Base-by-base conservation (phyloP, 345 rosid genomes). In the Camelina laxa region DNA sequence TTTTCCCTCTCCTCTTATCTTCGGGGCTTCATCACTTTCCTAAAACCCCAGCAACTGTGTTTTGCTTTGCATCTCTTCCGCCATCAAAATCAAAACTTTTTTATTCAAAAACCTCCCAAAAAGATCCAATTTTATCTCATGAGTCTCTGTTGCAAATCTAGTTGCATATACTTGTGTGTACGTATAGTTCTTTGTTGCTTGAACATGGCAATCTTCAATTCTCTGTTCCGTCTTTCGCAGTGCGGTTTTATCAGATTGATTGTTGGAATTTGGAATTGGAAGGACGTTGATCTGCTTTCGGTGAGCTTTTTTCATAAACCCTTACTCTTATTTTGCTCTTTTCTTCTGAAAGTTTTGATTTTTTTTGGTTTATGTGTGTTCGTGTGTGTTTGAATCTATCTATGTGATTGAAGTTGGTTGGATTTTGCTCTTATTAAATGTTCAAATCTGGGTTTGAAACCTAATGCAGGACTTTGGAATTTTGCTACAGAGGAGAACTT, bases 251-350 rank as follows among this genome's bases (percentile, higher is more conserved):
- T 19, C 3, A 54, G 42, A 16, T 36, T 51, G 16, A 5, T 9
- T 61, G 44, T 27, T 38, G 5, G 44, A 42, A 75, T 75, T 79
- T 72, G 80, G 78, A 76, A 77, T 75, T 81, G 74, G 61, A 44
- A 59, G 58, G 63, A 76, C 57, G 50, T 50, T 79, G 78, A 82
- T 77, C 82, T 74, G 75, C 31, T 44, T 27, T 2, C 22, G 1
- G 66, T 70, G 53, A 58, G 62, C n/a, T 54, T 14, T 51, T 17
- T 33, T 33, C 33, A 9, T 33, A 19, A 57, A n/a, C 61, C 61
- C 41, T 57, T 10, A n/a, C 31, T 56, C 35, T 30, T 56, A 9
- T 8, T 56, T 9, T 54, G 1, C 49, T 15, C 19, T 45, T 6
- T 33, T 21, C 71, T 19, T 8, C 19, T 36, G 8, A 2, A 4